A percentile compares a stretch with the other conserved stretches of the same genome.
Conservation (phyloP, 768 basidiomycete genomes). For the Artomyces pyxidatus region DNA sequence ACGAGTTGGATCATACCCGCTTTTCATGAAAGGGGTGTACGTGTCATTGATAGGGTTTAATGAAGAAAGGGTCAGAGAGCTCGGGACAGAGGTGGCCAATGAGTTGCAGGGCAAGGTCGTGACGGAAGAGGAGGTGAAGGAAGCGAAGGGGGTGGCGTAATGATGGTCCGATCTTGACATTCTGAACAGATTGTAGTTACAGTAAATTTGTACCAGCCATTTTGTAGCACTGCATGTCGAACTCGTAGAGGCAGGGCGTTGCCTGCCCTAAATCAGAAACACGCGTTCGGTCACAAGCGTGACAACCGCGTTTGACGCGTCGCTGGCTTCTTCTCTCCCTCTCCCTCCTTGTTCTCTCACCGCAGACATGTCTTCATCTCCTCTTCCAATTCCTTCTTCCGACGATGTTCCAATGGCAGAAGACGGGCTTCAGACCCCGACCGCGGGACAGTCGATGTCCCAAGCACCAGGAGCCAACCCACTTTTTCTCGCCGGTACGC, state of each 20-base stretch:
- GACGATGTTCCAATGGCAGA: slow-evolving; percentile 10
- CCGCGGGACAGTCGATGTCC: slow-evolving; percentile 29
- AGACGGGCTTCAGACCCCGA: slow-evolving; percentile 12
- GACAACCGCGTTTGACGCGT: slow-evolving; percentile 14
- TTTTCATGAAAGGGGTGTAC: slow-evolving; percentile 50
- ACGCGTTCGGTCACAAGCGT: slow-evolving; percentile 14
- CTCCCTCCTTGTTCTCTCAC: background rate
- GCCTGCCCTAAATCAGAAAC: background rate
- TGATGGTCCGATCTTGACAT: no score
- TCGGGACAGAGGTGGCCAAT: slow-evolving; percentile 56
- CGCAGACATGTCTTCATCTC: slow-evolving; percentile 16
- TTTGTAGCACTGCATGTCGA: no score
- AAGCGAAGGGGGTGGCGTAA: slow-evolving; percentile 31
- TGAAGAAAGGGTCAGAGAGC: slow-evolving; percentile 38
- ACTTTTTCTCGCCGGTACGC: slow-evolving; percentile 13
- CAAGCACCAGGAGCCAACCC: slow-evolving; percentile 11
- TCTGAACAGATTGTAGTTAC: no score
- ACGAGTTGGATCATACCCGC: slow-evolving; percentile 74
- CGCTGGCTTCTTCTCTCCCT: background rate
- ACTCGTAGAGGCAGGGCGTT: no score
- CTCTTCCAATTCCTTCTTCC: slow-evolving; percentile 14
- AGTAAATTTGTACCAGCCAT: no score
- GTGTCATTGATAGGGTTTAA: slow-evolving; percentile 50
- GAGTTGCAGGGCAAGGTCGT: slow-evolving; percentile 51
- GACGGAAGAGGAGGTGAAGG: slow-evolving; percentile 57